A percentile compares a stretch with the other conserved stretches of the same genome.
These are phyloP conservation scores for Hortiboletus flavorubellus DNA, from an alignment of 768 basidiomycete genomes.

Conservation along the genomic window DNA sequence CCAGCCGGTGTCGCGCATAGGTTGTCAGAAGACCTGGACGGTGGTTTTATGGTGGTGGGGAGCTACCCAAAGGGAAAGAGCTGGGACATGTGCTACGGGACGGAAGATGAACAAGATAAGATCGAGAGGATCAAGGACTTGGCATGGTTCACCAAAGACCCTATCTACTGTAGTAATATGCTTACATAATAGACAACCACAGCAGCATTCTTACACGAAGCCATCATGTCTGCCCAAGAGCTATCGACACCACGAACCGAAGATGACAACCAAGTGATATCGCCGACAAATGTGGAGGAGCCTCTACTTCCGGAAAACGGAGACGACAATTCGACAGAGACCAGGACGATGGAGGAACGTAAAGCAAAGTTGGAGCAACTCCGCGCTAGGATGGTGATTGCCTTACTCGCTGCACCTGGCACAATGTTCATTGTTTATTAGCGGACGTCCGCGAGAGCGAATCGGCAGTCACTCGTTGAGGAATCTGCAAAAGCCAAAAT, in stretches of 20 bases:
- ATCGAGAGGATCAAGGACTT: conserved; percentile 24
- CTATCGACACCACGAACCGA: not conserved
- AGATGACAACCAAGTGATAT: not conserved
- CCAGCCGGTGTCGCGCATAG: conserved; percentile 42
- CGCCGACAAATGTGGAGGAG: conserved; percentile 22
- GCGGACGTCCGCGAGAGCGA: conserved; percentile 77
- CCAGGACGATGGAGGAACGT: conserved; percentile 63
- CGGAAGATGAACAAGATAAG: not conserved
- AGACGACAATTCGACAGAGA: conserved; percentile 13
- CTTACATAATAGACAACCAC: conserved; percentile 13
- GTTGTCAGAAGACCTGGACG: conserved; percentile 28
- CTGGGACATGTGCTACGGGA: conserved; percentile 33
- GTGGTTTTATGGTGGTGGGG: conserved; percentile 39
- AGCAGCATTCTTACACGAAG: not conserved
- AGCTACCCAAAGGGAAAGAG: conserved; percentile 35
- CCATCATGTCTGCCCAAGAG: conserved; percentile 17
- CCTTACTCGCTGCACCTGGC: not conserved
- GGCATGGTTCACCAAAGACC: conserved; percentile 39
- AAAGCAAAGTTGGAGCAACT: conserved; percentile 75
- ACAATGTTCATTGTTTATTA: conserved; percentile 26
- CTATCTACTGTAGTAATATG: conserved; percentile 32
- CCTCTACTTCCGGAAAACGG: conserved; percentile 18
- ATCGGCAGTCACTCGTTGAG: conserved; percentile 81
- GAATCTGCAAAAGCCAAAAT: conserved; percentile 78
- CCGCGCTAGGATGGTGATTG: conserved; percentile 69